These are phyloP conservation scores for Xylaria sp. DNA, from an alignment of 2,329 filamentous ascomycete genomes.

Conservation along the genomic window DNA sequence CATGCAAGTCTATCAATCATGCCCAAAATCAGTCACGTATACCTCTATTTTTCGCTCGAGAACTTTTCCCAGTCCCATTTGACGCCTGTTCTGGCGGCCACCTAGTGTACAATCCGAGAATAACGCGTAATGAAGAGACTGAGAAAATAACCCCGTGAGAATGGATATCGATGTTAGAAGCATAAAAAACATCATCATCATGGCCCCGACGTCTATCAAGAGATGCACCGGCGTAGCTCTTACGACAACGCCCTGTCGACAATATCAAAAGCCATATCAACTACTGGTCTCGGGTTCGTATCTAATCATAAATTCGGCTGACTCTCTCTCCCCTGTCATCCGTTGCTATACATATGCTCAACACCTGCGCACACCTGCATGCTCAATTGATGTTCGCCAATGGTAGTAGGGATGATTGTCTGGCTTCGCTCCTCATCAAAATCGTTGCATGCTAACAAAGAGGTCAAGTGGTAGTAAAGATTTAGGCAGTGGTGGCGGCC, in stretches of 20 bases:
- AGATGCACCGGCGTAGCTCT: conserved; percentile 41
- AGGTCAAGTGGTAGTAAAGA: conserved; percentile 27
- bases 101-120: conserved; percentile 50
- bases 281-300: conserved; percentile 46
- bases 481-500: conserved; percentile 48
- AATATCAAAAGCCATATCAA: conserved; percentile 46
- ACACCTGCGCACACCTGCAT: conserved; percentile 40
- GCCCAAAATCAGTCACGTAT: conserved; percentile 45
- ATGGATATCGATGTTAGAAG: conserved; percentile 50
- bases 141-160: conserved; percentile 51
- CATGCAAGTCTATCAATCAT: conserved; percentile 5
- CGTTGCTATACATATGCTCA: conserved; percentile 40
- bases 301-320: conserved; percentile 48
- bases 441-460: conserved; percentile 42
- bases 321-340: conserved; percentile 35
- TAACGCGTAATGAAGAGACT: conserved; percentile 44
- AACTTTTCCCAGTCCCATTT: conserved; percentile 49
- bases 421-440: conserved; percentile 42
- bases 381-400: conserved; percentile 43
- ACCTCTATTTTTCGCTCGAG: conserved; percentile 46
- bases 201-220: conserved; percentile 41
- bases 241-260: conserved; percentile 39
- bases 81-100: conserved; percentile 47
- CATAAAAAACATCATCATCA: conserved; percentile 36
- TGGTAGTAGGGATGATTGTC: conserved; percentile 40